These are phyloP conservation scores for Stagonosporopsis rhizophila DNA, from an alignment of 2,329 filamentous ascomycete species.

Conservation along the genomic window DNA sequence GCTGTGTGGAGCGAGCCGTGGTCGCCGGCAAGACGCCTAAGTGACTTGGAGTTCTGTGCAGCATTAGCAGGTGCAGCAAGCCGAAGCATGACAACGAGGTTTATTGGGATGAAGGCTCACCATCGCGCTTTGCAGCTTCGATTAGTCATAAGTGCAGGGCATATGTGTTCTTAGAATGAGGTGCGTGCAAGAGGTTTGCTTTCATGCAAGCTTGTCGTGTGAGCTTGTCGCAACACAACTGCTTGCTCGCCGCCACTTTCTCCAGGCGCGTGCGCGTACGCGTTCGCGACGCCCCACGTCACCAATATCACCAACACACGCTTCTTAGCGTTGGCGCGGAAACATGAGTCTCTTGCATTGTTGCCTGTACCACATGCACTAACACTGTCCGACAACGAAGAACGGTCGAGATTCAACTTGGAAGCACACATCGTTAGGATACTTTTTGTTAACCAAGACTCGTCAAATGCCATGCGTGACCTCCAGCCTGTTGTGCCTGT, in stretches of 20 bases:
- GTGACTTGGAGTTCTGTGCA: slow-evolving; percentile 55
- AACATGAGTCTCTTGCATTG: neutral
- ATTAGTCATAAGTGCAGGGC: neutral
- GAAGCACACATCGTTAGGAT: neutral
- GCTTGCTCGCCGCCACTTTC: slow-evolving; percentile 1
- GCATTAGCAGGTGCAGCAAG: slow-evolving; percentile 1
- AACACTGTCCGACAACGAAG: neutral
- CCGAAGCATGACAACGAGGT: too few relatives aligned
- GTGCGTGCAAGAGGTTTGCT: neutral
- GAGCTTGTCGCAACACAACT: slow-evolving; percentile 1
- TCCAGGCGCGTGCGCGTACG: slow-evolving; percentile 1
- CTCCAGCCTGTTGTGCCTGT: slow-evolving; percentile 2
- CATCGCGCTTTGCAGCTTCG: slow-evolving; percentile 7
- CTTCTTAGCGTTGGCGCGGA: slow-evolving; percentile 6
- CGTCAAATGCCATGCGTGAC: slow-evolving; percentile 1
- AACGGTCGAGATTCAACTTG: too few relatives aligned
- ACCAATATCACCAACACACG: neutral
- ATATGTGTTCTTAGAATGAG: neutral
- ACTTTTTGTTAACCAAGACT: neutral
- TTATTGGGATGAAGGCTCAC: too few relatives aligned
- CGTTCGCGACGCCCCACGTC: slow-evolving; percentile 13
- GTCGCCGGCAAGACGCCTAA: slow-evolving; percentile 67
- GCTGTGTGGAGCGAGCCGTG: slow-evolving; percentile 63
- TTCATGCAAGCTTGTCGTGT: neutral
- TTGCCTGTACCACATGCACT: neutral